Evolutionary conservation across 2,329 filamentous ascomycete genomes (phyloP).

Genomic region (Monosporascus sp.): DNA sequence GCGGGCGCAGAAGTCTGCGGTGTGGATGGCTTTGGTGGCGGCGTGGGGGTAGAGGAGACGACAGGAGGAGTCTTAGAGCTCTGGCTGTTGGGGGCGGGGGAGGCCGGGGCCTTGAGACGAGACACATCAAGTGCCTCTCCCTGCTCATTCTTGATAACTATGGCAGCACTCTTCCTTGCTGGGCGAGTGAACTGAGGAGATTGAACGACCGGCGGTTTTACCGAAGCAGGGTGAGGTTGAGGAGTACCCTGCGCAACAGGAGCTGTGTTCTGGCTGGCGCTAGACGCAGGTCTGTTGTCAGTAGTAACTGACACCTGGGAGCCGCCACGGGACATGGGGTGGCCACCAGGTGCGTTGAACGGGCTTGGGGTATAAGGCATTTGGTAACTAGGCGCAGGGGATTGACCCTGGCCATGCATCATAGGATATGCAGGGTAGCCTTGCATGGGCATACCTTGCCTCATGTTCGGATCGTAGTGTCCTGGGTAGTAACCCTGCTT

Average conservation of each 20-base stretch:
- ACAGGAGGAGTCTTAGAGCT: conserved; percentile 62
- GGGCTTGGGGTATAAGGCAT: conserved; percentile 40
- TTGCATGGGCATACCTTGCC: conserved; percentile 33
- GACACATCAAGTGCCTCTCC: conserved; percentile 72
- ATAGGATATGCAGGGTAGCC: conserved; percentile 24
- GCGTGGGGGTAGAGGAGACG: conserved; percentile 70
- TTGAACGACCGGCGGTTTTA: conserved; percentile 39
- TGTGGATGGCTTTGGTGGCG: conserved; percentile 70
- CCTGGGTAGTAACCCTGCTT: conserved; percentile 60
- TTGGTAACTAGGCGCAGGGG: conserved; percentile 42
- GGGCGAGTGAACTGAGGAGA: conserved; percentile 43
- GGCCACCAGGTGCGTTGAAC: conserved; percentile 34
- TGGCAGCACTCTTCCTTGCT: conserved; percentile 64
- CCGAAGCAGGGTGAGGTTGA: conserved; percentile 58
- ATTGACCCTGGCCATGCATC: conserved; percentile 33
- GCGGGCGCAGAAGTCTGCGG: conserved; percentile 43
- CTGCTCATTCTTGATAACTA: conserved; percentile 78
- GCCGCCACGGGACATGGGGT: conserved; percentile 78
- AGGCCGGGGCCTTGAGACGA: conserved; percentile 52
- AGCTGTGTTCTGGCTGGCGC: conserved; percentile 60
- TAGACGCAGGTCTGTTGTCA: conserved; percentile 51
- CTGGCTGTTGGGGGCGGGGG: conserved; percentile 50
- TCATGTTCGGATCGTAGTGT: conserved; percentile 43
- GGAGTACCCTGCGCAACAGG: conserved; percentile 56
- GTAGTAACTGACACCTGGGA: conserved; percentile 63